phyloP scores from a whole-genome alignment of 805 yeast genomes.

The Wickerhamomyces canadensis region DNA sequence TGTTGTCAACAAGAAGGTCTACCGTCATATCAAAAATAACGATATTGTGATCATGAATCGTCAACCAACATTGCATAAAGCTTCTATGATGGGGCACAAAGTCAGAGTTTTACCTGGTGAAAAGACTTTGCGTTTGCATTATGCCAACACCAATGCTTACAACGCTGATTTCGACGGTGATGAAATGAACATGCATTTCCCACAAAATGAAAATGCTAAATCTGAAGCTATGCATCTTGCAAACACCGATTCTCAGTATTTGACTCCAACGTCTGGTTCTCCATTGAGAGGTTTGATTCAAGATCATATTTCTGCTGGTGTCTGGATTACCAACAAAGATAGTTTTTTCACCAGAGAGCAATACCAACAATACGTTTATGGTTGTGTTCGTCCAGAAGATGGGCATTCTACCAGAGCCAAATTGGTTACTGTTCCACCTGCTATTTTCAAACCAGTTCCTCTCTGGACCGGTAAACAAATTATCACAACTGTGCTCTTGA shows the following conservation, averaged over 20 bases:
- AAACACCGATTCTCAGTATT: conserved; percentile 93
- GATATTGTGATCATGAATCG: conserved; percentile 98
- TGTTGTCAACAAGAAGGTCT: conserved; percentile 84
- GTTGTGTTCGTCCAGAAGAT: conserved; percentile 95
- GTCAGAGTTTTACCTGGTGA: conserved; percentile 97
- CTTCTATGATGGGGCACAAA: conserved; percentile 99
- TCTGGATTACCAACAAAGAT: conserved; percentile 94
- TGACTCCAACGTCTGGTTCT: conserved; percentile 97
- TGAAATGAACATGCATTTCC: conserved; percentile 99
- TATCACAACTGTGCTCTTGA: conserved; percentile 83
- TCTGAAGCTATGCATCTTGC: conserved; percentile 95
- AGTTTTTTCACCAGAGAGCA: conserved; percentile 83
- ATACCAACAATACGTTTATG: conserved; percentile 90
- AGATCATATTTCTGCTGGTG: conserved; percentile 98
- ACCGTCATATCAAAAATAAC: conserved; percentile 87
- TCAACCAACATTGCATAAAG: conserved; percentile 98
- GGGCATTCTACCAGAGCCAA: conserved; percentile 78
- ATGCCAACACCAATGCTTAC: conserved; percentile 98
- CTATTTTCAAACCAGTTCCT: conserved; percentile 79
- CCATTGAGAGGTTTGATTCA: conserved; percentile 98
- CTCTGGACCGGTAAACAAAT: conserved; percentile 98
- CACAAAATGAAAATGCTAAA: conserved; percentile 94
- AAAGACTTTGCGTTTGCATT: conserved; percentile 92
- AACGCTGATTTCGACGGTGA: conserved; percentile 99
- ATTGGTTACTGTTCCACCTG: conserved; percentile 81